These are phyloP conservation scores for Colletotrichum sp. DNA, from an alignment of 2,329 filamentous ascomycete species.

Conservation along the genomic window DNA sequence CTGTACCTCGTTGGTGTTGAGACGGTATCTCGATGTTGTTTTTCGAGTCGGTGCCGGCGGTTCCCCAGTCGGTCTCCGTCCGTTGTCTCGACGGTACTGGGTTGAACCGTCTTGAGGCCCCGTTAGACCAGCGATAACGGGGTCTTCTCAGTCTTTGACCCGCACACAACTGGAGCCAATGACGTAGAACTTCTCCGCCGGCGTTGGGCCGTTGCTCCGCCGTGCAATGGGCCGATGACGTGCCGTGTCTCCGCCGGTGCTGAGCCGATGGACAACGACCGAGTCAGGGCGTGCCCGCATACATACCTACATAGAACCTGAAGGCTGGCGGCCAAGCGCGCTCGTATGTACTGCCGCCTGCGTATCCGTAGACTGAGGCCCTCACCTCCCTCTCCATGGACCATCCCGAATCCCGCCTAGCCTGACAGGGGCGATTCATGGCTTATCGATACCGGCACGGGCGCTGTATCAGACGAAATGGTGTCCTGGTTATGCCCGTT, in stretches of 20 bases:
- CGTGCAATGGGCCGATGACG: conserved; percentile 18
- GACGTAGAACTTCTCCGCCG: conserved; percentile 20
- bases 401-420: neutral
- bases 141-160: conserved; percentile 3
- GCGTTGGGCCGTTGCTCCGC: conserved; percentile 14
- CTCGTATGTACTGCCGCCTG: neutral
- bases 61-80: conserved; percentile 17
- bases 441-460: neutral
- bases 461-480: neutral
- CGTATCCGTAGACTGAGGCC: neutral
- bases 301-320: neutral
- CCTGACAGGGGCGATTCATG: neutral
- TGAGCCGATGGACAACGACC: conserved; percentile 9
- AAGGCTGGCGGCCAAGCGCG: neutral
- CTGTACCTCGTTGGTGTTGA: conserved; percentile 1
- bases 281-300: conserved; percentile 10
- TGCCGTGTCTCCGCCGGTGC: conserved; percentile 18
- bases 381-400: neutral
- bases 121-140: conserved; percentile 3
- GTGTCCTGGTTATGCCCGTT: neutral
- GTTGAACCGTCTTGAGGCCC: conserved; percentile 12
- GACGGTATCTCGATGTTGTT: neutral
- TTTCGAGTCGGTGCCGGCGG: conserved; percentile 14
- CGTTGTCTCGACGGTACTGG: conserved; percentile 17
- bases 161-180: conserved; percentile 9